Conservation (phyloP, 1,284 basidiomycete species). For the Leccinum pachyderme region DNA sequence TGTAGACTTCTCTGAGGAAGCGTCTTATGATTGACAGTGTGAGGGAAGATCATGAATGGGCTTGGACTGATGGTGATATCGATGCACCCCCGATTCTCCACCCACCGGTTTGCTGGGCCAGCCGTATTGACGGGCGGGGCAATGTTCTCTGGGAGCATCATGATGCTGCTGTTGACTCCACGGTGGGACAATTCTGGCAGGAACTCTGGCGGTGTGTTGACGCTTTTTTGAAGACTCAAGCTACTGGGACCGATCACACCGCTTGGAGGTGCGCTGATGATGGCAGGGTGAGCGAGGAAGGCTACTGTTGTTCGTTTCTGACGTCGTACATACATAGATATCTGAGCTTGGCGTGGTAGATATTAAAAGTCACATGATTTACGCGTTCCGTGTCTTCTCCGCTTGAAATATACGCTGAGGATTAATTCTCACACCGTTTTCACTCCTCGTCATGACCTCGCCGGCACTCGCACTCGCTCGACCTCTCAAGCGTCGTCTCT, state of each 20-base stretch:
- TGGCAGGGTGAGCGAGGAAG: conserved; percentile 62
- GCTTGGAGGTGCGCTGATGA: conserved; percentile 70
- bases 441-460: conserved; percentile 1
- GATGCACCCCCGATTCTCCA: conserved; percentile 64
- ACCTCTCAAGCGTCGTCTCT: conserved; percentile 50
- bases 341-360: conserved; percentile 48
- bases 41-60: conserved; percentile 69
- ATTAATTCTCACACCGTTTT: conserved; percentile 11
- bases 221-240: conserved; percentile 43
- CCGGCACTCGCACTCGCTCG: conserved; percentile 12
- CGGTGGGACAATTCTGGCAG: conserved; percentile 36
- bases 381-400: conserved; percentile 41
- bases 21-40: conserved; percentile 15
- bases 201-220: conserved; percentile 5
- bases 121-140: conserved; percentile 62
- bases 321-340: conserved; percentile 40
- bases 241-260: conserved; percentile 77
- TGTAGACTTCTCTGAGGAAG: conserved; percentile 19
- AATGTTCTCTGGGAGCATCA: conserved; percentile 74
- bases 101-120: conserved; percentile 67
- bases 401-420: conserved; percentile 31
- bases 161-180: conserved; percentile 53
- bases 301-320: conserved; percentile 3
- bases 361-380: conserved; percentile 27
- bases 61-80: conserved; percentile 71